Conservation (phyloP, 2,329 filamentous ascomycete genomes). For the Bimuria novae-zelandiae region DNA sequence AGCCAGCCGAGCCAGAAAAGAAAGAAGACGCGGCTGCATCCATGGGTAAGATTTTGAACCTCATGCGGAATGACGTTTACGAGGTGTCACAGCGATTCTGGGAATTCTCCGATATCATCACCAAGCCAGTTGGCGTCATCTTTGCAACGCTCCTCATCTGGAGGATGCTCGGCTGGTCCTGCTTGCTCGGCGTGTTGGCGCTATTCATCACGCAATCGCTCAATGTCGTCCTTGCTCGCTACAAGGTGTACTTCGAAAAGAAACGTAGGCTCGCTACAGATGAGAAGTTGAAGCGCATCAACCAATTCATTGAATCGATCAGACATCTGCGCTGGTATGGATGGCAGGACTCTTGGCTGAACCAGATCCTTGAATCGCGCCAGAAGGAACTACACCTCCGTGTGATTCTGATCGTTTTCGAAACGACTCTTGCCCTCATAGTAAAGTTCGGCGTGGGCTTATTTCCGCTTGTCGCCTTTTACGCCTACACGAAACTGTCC, state of each 20-base stretch:
- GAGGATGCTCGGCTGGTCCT: constrained; percentile 79
- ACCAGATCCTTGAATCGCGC: constrained; percentile 69
- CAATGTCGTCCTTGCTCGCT: constrained; percentile 70
- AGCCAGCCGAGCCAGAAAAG: constrained; percentile 26
- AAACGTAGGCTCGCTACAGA: constrained; percentile 76
- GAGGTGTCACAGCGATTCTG: constrained; percentile 83
- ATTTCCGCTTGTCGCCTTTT: constrained; percentile 81
- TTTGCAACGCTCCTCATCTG: constrained; percentile 76
- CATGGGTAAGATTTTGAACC: constrained; percentile 87
- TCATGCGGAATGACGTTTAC: constrained; percentile 82
- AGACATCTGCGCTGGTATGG: constrained; percentile 81
- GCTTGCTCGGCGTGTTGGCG: constrained; percentile 72
- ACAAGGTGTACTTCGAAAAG: constrained; percentile 70
- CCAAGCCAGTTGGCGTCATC: constrained; percentile 75
- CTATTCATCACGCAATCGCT: constrained; percentile 70
- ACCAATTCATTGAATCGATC: constrained; percentile 85
- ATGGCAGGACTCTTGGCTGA: constrained; percentile 78
- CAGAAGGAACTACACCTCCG: constrained; percentile 69
- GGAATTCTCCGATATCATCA: constrained; percentile 79
- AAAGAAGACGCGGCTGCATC: constrained; percentile 64
- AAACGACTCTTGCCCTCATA: constrained; percentile 66
- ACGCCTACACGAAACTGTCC: constrained; percentile 75
- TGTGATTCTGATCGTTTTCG: constrained; percentile 67
- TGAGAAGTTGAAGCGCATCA: constrained; percentile 75
- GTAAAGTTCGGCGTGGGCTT: constrained; percentile 73